These are phyloP conservation scores for Alliaria petiolata DNA, from an alignment of 345 rosid species.

Conservation along the genomic window DNA sequence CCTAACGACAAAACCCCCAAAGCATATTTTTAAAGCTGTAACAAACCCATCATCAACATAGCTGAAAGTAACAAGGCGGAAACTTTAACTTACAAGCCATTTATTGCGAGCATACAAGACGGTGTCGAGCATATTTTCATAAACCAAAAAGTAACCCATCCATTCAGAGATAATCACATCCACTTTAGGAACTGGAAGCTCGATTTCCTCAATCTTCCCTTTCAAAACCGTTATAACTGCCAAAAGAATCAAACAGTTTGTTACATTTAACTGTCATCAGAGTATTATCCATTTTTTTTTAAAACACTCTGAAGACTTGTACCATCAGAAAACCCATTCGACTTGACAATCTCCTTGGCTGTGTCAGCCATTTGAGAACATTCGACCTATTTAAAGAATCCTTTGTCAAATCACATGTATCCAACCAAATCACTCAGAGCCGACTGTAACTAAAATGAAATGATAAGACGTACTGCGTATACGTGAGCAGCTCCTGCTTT, in stretches of 20 bases:
- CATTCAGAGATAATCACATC: slow-evolving; percentile 93
- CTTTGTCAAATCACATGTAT: not conserved
- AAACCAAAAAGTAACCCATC: slow-evolving; percentile 96
- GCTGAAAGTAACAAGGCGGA: not conserved
- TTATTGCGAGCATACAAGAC: slow-evolving; percentile 90
- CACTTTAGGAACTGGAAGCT: slow-evolving; percentile 71
- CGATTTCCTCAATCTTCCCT: slow-evolving; percentile 90
- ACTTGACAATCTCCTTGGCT: slow-evolving; percentile 79
- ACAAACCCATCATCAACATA: not conserved
- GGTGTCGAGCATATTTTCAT: slow-evolving; percentile 84
- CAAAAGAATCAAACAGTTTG: slow-evolving; percentile 4
- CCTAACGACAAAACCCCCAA: slow-evolving; percentile 33
- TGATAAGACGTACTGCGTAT: slow-evolving; percentile 52
- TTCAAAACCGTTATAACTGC: slow-evolving; percentile 85
- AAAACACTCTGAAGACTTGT: not conserved
- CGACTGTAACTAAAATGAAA: not conserved
- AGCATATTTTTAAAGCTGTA: not conserved
- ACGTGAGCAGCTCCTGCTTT: slow-evolving; percentile 93
- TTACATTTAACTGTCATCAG: not conserved
- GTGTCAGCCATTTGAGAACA: slow-evolving; percentile 92
- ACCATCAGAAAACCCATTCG: slow-evolving; percentile 82
- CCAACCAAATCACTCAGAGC: not conserved
- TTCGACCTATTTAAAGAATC: slow-evolving; percentile 51
- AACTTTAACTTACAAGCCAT: slow-evolving; percentile 79
- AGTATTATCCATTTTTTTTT: not conserved